Base-by-base conservation (phyloP, 371 early-diverging fungal species). In the Choanephora cucurbitarum region DNA sequence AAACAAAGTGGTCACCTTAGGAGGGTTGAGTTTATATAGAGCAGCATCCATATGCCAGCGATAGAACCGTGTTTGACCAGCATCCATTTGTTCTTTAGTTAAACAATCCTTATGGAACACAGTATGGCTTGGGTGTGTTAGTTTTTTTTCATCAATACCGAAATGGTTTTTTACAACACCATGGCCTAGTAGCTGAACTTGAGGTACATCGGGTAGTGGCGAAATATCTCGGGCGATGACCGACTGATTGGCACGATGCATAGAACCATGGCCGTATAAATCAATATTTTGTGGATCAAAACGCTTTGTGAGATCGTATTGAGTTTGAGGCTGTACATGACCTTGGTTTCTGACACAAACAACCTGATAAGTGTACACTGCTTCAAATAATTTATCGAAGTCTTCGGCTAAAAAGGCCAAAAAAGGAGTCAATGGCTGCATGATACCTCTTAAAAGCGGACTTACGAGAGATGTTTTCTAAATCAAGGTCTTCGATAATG, bases 21-120 rank as follows among this genome's bases (percentile, higher is more conserved):
- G 79, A 41, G 73, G 79, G 21, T 78, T 70, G 7, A 75, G 50
- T 40, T 64, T 67, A 39, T 78, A 78, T 6, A 78, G 61, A 49
- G 79, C 79, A 52, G 79, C 79, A 57, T 78, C 79, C 79, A 78
- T 78, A 44, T 78, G 79, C 79, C 79, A 78, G 32, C 79, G 64
- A 45, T 75, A 78, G 52, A 78, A 78, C 2, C 79, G 58, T 8
- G 79, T 78, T 17, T 72, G 67, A 21, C 71, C 79, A 19, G 62
- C 60, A 13, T 69, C 72, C 58, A 70, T 69, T 32, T 78, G 67
- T 37, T 78, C 79, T 14, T 67, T 48, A 13, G 73, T 62, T 45
- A 78, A 46, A 1, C 46, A 55, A 15, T 60, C 63, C 15, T 75
- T 57, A 49, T 78, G 79, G 49, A 75, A 78, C 3, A 67, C 68